Conservation (phyloP, 805 yeast species). For the Ogataea chonburiensis region DNA sequence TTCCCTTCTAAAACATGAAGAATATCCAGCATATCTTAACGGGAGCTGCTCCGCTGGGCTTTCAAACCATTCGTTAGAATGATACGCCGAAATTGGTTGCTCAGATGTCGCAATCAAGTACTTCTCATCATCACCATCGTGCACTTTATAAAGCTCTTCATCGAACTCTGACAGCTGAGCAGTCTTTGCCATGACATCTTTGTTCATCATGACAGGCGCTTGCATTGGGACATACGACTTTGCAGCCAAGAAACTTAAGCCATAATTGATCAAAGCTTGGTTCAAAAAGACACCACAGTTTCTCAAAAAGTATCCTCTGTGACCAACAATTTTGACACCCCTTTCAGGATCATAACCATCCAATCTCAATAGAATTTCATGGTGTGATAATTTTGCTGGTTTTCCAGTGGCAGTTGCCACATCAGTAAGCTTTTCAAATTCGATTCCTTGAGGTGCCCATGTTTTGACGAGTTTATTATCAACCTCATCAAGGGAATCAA, state of each 20-base stretch:
- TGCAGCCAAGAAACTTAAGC: conserved; percentile 72
- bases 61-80: conserved; percentile 97
- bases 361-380: conserved; percentile 87
- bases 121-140: conserved; percentile 97
- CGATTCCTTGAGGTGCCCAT: conserved; percentile 75
- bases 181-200: conserved; percentile 98
- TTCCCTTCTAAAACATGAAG: conserved; percentile 98
- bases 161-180: conserved; percentile 98
- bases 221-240: conserved; percentile 87
- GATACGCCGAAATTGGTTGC: conserved; percentile 98
- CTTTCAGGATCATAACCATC: conserved; percentile 99
- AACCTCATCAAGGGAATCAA: conserved; percentile 83
- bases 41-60: conserved; percentile 96
- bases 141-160: conserved; percentile 95
- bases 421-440: conserved; percentile 52
- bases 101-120: conserved; percentile 97
- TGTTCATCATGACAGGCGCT: conserved; percentile 99
- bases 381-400: conserved; percentile 84
- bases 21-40: conserved; percentile 94
- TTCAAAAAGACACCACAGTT: conserved; percentile 94
- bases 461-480: conserved; percentile 83
- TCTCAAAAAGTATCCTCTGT: conserved; percentile 96
- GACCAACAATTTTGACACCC: conserved; percentile 96
- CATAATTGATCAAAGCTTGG: conserved; percentile 97
- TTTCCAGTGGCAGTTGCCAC: conserved; percentile 76